Evolutionary conservation across 2,329 filamentous ascomycete genomes (phyloP), one percentile per base, ranked within the genome.

Genomic region (Pyricularia grisea): DNA sequence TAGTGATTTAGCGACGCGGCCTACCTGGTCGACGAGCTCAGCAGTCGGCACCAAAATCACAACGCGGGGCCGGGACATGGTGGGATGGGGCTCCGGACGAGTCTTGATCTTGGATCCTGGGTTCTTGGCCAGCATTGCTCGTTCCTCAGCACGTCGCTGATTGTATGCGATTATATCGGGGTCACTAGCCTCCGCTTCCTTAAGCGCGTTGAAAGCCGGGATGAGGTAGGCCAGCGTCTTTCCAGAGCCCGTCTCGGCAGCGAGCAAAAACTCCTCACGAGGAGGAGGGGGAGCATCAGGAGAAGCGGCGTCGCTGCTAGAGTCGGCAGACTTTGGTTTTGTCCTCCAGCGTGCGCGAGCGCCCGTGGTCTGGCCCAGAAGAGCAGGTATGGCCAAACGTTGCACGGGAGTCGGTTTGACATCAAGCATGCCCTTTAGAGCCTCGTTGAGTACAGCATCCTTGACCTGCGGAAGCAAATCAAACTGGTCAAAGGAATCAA

Each of bases 221-320:
- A 97, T 80, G 5, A 98, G 82, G 76, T 99, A 99, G 10, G 95
- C 93, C 71, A 99, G 82, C 0, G 95, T 99, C 82, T 99, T 99
- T 70, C 95, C 95, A 0, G 95, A 98, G 14, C 95, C 95, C 0
- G 95, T 99, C 82, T 99, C 95, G 12, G 95, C 95, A 4, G 95
- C 95, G 67, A 99, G 84, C 14, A 99, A 84, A 76, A 92, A 97
- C 80, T 82, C 85, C 70, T 80, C 79, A 72, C 75, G 84, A 69
- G 10, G 42, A 17, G 58, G 66, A 50, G 42, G 42, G 17, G 36
- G 36, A 20, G 42, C 42, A 50, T 50, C 42, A n/a, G 42, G 42
- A n/a, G 42, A 50, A n/a, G 42, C 7, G 4, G 23, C 27, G 2
- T 60, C 50, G 10, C 14, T 50, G 9, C 61, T 17, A 10, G 20